A percentile compares a stretch with the other conserved stretches of the same genome.
These are phyloP conservation scores for Geoglossum cookeanum DNA, from an alignment of 2,329 filamentous ascomycete genomes.

Conservation along the genomic window DNA sequence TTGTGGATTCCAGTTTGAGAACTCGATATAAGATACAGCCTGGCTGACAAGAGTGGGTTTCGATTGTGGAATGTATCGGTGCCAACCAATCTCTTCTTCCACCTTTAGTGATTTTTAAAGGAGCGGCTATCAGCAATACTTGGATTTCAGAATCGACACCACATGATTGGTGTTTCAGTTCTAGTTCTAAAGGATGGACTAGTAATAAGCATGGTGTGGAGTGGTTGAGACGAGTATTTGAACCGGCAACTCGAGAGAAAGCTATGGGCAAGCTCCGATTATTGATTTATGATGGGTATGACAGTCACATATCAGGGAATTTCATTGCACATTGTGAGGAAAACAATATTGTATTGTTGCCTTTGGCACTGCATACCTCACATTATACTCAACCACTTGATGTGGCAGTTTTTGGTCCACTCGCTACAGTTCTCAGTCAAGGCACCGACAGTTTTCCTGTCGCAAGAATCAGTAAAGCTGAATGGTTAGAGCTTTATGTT, in stretches of 20 bases:
- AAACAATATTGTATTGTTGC: not conserved
- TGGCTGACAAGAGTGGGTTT: not conserved
- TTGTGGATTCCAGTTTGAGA: not conserved
- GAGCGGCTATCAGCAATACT: not conserved
- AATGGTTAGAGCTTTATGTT: too few relatives aligned
- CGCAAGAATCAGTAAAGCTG: too few relatives aligned
- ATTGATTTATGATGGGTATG: too few relatives aligned
- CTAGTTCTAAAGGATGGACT: conserved; percentile 7
- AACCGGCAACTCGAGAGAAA: conserved; percentile 4
- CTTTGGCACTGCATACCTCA: conserved; percentile 6
- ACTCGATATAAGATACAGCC: not conserved
- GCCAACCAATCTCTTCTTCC: not conserved
- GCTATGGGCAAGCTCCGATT: not conserved
- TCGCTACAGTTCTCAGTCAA: conserved; percentile 1
- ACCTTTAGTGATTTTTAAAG: not conserved
- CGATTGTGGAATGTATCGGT: not conserved
- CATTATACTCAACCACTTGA: conserved; percentile 4
- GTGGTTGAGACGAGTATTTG: conserved; percentile 6
- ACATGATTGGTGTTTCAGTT: conserved; percentile 3
- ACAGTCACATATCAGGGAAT: too few relatives aligned
- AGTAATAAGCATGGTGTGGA: conserved; percentile 8
- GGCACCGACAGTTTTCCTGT: not conserved
- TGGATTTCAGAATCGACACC: not conserved
- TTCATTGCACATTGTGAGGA: too few relatives aligned
- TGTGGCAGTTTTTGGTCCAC: conserved; percentile 6